A percentile compares a stretch with the other conserved stretches of the same genome.
phyloP scores from a whole-genome alignment of 2,329 filamentous ascomycete genomes.

The Trichoderma lentiforme region DNA sequence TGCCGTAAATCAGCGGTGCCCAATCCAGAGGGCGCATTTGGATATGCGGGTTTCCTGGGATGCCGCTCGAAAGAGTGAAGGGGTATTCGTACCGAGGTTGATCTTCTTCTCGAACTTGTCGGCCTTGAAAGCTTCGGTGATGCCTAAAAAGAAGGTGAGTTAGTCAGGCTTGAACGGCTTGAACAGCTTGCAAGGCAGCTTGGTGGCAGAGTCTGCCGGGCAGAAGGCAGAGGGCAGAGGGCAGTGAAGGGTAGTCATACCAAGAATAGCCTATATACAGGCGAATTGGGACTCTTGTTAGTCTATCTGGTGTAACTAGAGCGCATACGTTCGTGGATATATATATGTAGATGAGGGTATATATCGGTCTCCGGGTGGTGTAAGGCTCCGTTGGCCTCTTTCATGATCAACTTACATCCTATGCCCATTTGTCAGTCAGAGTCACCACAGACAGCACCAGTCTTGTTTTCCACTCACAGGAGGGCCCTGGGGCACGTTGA shows the following conservation, averaged over 20 bases:
- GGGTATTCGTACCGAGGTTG: conserved; percentile 69
- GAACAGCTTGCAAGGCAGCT: not conserved
- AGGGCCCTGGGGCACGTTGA: conserved; percentile 87
- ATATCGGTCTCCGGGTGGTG: not conserved
- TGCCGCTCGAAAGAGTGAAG: conserved; percentile 6
- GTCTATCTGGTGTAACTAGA: not conserved
- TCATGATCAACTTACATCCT: conserved; percentile 37
- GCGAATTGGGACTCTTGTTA: not conserved
- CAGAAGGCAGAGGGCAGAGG: too few species aligned
- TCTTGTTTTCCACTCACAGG: conserved; percentile 61
- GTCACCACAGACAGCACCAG: not conserved
- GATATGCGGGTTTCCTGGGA: conserved; percentile 6
- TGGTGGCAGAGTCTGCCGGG: too few species aligned
- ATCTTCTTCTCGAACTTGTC: conserved; percentile 94
- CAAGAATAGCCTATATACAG: conserved; percentile 65
- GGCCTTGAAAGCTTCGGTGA: conserved; percentile 99
- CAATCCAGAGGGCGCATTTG: conserved; percentile 14
- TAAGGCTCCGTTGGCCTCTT: too few species aligned
- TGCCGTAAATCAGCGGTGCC: conserved; percentile 15
- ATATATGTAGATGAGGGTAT: not conserved
- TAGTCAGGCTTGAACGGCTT: conserved; percentile 22
- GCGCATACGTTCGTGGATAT: too few species aligned
- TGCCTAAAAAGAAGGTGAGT: conserved; percentile 49
- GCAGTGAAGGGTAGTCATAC: conserved; percentile 43
- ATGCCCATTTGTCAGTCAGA: conserved; percentile 23